Evolutionary conservation across 1,284 basidiomycete species (phyloP).

Genomic region (Cystobasidiaceae sp.): DNA sequence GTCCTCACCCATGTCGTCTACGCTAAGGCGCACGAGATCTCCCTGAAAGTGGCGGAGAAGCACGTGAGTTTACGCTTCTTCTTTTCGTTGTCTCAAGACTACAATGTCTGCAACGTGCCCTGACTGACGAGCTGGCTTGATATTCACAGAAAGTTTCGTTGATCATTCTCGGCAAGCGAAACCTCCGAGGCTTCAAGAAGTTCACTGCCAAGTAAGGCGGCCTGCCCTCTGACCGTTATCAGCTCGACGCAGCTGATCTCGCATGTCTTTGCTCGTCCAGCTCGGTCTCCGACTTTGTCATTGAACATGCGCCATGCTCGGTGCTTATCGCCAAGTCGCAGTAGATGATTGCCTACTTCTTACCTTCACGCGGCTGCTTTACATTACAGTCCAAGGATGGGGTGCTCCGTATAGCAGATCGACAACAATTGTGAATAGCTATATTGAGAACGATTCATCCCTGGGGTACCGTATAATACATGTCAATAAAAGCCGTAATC

Average conservation of each 20-base stretch:
- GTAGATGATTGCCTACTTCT: neutral
- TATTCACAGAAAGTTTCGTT: conserved; percentile 14
- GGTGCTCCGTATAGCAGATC: no score
- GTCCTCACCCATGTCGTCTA: conserved; percentile 20
- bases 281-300: conserved; percentile 22
- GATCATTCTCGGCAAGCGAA: conserved; percentile 22
- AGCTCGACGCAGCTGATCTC: neutral
- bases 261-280: neutral
- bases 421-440: no score
- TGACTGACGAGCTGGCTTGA: no score
- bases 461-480: no score
- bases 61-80: conserved; percentile 27
- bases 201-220: conserved; percentile 14
- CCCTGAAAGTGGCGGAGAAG: conserved; percentile 22
- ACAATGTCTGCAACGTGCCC: no score
- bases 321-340: conserved; percentile 13
- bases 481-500: no score
- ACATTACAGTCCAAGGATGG: no score
- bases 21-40: conserved; percentile 4
- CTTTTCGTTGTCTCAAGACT: no score
- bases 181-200: conserved; percentile 17
- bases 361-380: no score
- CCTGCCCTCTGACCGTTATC: neutral
- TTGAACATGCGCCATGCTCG: neutral
- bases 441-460: no score